phyloP scores from a whole-genome alignment of 352 stramenopile species.

The Phytophthora macrochlamydospora region DNA sequence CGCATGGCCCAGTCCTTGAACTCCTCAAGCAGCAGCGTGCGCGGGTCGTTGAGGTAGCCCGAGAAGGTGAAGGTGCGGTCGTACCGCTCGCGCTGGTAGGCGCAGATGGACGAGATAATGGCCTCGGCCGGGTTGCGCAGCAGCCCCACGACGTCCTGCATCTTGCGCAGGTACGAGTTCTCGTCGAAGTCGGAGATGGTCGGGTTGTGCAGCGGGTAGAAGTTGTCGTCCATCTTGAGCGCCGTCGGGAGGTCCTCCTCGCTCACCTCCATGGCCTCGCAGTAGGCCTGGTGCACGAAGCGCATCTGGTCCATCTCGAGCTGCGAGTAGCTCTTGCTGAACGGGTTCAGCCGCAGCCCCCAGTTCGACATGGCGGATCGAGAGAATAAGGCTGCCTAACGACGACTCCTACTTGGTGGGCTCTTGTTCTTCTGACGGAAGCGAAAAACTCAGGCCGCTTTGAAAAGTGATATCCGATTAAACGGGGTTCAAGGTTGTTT shows the following conservation, averaged over 20 bases:
- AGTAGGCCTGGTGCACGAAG: slow-evolving; percentile 87
- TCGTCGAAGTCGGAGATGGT: slow-evolving; percentile 85
- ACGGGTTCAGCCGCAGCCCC: slow-evolving; percentile 85
- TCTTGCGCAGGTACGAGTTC: slow-evolving; percentile 89
- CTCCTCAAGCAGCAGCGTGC: slow-evolving; percentile 82
- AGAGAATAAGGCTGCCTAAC: not conserved
- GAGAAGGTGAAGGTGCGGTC: slow-evolving; percentile 77
- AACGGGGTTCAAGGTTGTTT: not conserved
- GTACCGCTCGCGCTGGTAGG: slow-evolving; percentile 80
- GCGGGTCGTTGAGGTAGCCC: slow-evolving; percentile 85
- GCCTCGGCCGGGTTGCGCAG: slow-evolving; percentile 81
- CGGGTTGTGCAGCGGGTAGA: slow-evolving; percentile 77
- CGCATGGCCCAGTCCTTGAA: slow-evolving; percentile 89
- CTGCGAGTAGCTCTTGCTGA: slow-evolving; percentile 83
- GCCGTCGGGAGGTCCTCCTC: slow-evolving; percentile 83
- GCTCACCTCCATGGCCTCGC: slow-evolving; percentile 81
- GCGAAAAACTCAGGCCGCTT: slow-evolving; percentile 23
- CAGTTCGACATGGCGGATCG: slow-evolving; percentile 65
- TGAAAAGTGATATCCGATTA: not conserved
- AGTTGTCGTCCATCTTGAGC: slow-evolving; percentile 88
- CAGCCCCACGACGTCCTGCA: slow-evolving; percentile 83
- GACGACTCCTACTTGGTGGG: slow-evolving; percentile 25
- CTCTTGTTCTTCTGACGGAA: slow-evolving; percentile 19
- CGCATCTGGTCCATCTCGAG: slow-evolving; percentile 87
- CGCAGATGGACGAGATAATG: slow-evolving; percentile 88